phyloP scores from a whole-genome alignment of 1,284 basidiomycete genomes.

The Fomitopsis schrenkii region DNA sequence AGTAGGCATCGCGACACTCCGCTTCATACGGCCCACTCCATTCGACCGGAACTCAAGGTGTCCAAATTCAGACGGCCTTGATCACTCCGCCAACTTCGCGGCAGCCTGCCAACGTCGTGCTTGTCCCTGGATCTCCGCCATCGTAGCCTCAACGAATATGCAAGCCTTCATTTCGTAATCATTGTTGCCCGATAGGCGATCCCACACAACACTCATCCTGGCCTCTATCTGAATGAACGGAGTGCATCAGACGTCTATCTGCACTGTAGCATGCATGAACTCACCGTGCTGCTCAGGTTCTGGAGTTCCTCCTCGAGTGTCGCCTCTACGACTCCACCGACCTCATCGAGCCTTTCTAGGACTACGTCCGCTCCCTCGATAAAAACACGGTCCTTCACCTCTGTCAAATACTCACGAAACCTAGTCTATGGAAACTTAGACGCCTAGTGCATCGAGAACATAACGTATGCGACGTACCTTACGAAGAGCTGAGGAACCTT shows the following conservation, averaged over 20 bases:
- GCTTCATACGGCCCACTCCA: too few species aligned
- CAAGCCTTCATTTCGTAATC: slow-evolving; percentile 34
- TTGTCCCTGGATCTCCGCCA: slow-evolving; percentile 32
- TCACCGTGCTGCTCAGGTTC: not conserved
- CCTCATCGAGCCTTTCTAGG: not conserved
- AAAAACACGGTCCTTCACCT: not conserved
- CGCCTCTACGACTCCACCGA: not conserved
- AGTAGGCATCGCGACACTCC: too few species aligned
- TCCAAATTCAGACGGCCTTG: not conserved
- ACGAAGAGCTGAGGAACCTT: slow-evolving; percentile 50
- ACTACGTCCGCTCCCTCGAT: not conserved
- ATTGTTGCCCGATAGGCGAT: slow-evolving; percentile 37
- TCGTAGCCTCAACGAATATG: slow-evolving; percentile 13
- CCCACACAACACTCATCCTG: slow-evolving; percentile 52
- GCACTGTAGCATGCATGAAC: slow-evolving; percentile 17
- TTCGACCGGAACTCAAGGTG: not conserved
- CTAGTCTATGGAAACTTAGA: slow-evolving; percentile 31
- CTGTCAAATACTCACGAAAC: not conserved
- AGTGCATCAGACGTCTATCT: slow-evolving; percentile 43
- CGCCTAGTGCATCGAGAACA: slow-evolving; percentile 36
- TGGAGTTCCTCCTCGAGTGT: not conserved
- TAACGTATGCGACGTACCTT: slow-evolving; percentile 36
- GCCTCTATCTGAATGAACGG: slow-evolving; percentile 50
- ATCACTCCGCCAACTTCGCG: slow-evolving; percentile 5
- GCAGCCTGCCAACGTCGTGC: slow-evolving; percentile 37